Evolutionary conservation across 139 green algal genomes (phyloP).

Genomic region (Deuterostichococcus epilithicus): DNA sequence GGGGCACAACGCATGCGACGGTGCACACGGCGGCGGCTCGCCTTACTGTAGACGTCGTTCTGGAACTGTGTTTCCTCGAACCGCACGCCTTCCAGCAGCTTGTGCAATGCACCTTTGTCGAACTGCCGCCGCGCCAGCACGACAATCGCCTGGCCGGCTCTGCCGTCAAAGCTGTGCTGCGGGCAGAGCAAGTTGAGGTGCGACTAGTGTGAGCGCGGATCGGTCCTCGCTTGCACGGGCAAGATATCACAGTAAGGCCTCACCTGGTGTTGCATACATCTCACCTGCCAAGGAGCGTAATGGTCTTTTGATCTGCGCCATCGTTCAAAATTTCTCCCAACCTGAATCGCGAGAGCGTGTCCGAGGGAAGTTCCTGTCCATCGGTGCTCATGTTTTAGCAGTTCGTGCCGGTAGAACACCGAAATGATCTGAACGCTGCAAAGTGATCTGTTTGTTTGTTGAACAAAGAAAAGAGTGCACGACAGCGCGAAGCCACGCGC

Average conservation of each 20-base stretch:
- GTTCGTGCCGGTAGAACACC: too few relatives aligned
- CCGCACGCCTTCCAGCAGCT: neutral
- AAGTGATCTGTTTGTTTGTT: too few relatives aligned
- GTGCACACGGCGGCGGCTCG: neutral
- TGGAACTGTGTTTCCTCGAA: conserved; percentile 12
- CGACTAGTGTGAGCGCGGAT: neutral
- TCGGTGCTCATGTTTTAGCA: too few relatives aligned
- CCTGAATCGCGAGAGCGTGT: neutral
- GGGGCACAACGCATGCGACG: neutral
- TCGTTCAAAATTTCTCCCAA: conserved; percentile 13
- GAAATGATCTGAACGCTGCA: too few relatives aligned
- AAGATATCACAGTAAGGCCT: neutral
- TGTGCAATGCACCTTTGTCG: neutral
- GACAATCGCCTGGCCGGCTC: conserved; percentile 18
- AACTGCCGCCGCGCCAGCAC: conserved; percentile 22
- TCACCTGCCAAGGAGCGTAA: conserved; percentile 27
- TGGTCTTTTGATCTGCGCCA: conserved; percentile 10
- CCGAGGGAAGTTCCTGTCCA: too few relatives aligned
- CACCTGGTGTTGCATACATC: neutral
- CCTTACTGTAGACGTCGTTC: conserved; percentile 49
- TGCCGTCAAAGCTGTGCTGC: conserved; percentile 27
- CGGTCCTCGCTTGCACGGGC: neutral
- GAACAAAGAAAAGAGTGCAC: too few relatives aligned
- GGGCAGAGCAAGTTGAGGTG: neutral
- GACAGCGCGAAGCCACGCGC: too few relatives aligned